Conservation (phyloP, 2,329 filamentous ascomycete species). For the Trichophyton equinum region DNA sequence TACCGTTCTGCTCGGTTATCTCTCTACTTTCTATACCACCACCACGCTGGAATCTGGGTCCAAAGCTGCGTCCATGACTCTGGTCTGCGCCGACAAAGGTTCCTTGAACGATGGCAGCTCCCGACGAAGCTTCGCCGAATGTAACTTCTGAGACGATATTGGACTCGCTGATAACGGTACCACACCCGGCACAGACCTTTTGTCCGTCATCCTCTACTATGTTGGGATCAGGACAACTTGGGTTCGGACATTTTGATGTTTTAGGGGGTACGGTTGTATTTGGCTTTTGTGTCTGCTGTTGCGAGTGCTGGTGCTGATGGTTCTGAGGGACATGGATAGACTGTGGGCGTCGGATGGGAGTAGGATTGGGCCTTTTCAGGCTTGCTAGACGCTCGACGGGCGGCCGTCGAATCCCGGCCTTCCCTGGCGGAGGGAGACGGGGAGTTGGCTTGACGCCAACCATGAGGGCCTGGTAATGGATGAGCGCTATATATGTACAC, state of each 20-base stretch:
- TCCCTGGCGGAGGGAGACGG: slow-evolving; percentile 17
- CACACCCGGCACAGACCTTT: slow-evolving; percentile 66
- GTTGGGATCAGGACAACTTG: slow-evolving; percentile 33
- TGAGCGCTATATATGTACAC: background rate
- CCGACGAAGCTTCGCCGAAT: slow-evolving; percentile 76
- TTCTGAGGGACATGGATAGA: slow-evolving; percentile 10
- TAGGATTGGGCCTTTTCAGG: slow-evolving; percentile 26
- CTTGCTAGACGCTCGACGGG: slow-evolving; percentile 30
- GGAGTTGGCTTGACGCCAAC: slow-evolving; percentile 10
- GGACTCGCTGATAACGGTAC: slow-evolving; percentile 68
- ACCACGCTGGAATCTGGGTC: slow-evolving; percentile 35
- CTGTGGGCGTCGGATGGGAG: slow-evolving; percentile 28
- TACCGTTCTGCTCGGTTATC: slow-evolving; percentile 34
- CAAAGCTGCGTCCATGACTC: slow-evolving; percentile 56
- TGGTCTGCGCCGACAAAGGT: slow-evolving; percentile 78
- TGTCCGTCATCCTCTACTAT: slow-evolving; percentile 36
- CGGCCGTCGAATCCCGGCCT: slow-evolving; percentile 22
- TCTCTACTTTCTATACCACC: slow-evolving; percentile 39
- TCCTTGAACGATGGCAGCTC: slow-evolving; percentile 82
- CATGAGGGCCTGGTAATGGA: slow-evolving; percentile 4
- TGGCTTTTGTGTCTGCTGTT: slow-evolving; percentile 15
- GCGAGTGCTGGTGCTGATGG: slow-evolving; percentile 15
- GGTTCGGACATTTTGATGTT: slow-evolving; percentile 34
- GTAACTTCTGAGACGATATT: slow-evolving; percentile 87
- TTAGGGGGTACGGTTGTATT: slow-evolving; percentile 20